Base-by-base conservation (phyloP, 169 alveolate genomes). In the Babesia ovis region DNA sequence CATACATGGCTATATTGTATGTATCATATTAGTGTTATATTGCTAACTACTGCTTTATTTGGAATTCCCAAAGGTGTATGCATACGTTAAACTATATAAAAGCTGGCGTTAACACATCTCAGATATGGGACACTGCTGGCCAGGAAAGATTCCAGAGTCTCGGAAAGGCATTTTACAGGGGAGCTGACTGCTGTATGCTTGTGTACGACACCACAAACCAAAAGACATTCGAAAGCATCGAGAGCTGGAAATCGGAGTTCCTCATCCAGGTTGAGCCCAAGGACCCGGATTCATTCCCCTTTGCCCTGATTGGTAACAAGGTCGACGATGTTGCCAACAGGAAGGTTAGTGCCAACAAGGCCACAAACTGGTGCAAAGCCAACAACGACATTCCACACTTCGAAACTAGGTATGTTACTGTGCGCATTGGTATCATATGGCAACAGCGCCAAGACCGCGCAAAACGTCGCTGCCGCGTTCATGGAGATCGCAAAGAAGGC, bases 181-280 rank as follows among this genome's bases (percentile, higher is more conserved):
- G 99, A 31, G 99, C 99, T 18, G 99, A 98, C 81, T 96, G 99
- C 85, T 98, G 99, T 86, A 98, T 95, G 58, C 85, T 98, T 60
- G 99, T 96, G 43, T 97, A 95, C 87, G 99, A 97, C 77, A 87
- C 92, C 68, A 93, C 96, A 23, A 86, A 80, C 42, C 81, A 84
- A 48, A 94, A 95, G 86, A 91, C 98, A 22, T 96, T 95, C 86
- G 98, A 97, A 64, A 90, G 95, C 43, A 69, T 97, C 29, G 96
- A 95, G 66, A 90, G 97, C 59, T 98, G 99, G 99, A 95, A 96
- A 72, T 96, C 95, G 29, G 99, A 95, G 75, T 98, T 98, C 71
- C 90, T 97, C 43, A 92, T 91, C 50, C 98, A 97, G 92, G 97
- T 91, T 29, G 93, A 94, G 31, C 99, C 99, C 31, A 91, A 91